These are phyloP conservation scores for Ophiostoma perfectum DNA, from an alignment of 2,329 filamentous ascomycete genomes.

Conservation along the genomic window DNA sequence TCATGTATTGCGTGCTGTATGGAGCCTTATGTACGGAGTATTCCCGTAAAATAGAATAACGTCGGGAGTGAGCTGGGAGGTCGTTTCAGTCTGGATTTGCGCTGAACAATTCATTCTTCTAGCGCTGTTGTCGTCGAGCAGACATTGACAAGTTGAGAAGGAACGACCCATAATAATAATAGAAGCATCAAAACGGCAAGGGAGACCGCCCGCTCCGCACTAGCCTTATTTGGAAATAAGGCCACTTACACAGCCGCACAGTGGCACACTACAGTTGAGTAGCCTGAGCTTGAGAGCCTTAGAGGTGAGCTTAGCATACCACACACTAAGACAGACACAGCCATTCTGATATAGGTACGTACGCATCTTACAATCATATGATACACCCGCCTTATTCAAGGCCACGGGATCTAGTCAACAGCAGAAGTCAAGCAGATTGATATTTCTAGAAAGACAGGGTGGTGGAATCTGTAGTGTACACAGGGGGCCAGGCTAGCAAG, in stretches of 20 bases:
- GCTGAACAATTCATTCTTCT: background rate
- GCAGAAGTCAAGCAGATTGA: too few species aligned
- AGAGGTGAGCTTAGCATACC: background rate
- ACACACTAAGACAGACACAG: too few species aligned
- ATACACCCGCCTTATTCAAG: too few species aligned
- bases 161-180: background rate
- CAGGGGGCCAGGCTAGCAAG: too few species aligned
- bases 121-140: background rate
- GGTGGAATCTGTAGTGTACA: too few species aligned
- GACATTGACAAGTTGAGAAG: background rate
- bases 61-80: too few species aligned
- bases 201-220: background rate
- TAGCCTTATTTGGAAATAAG: conserved; percentile 10
- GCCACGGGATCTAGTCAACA: too few species aligned
- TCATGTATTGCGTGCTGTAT: background rate
- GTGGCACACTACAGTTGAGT: background rate
- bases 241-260: background rate
- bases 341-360: too few species aligned
- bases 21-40: background rate
- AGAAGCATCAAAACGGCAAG: background rate
- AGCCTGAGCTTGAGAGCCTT: too few species aligned
- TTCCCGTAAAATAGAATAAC: background rate
- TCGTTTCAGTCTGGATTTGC: background rate
- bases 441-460: too few species aligned
- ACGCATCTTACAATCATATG: too few species aligned